Evolutionary conservation across 352 stramenopile species (phyloP).

Genomic region (Phytophthora brassicae): DNA sequence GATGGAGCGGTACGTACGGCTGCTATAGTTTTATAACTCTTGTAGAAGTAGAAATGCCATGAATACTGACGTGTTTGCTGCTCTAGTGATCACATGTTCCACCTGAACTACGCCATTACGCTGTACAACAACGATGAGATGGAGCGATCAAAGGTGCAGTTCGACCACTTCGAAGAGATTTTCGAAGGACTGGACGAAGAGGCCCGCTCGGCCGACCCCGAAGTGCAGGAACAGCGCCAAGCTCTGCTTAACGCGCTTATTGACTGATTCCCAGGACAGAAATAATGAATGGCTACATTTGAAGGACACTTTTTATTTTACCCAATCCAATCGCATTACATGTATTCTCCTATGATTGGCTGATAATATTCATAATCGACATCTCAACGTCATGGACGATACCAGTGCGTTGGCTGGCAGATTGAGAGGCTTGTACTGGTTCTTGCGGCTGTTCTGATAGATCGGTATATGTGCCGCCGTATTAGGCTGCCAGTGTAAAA

Average conservation of each 20-base stretch:
- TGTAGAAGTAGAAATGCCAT: no score
- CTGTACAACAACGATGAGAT: slow-evolving; percentile 91
- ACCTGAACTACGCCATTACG: slow-evolving; percentile 89
- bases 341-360: slow-evolving; percentile 16
- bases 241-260: slow-evolving; percentile 66
- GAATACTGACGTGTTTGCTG: no score
- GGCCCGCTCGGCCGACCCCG: slow-evolving; percentile 56
- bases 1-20: slow-evolving; percentile 72
- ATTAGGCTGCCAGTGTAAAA: slow-evolving; percentile 42
- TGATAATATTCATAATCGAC: slow-evolving; percentile 10
- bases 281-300: slow-evolving; percentile 18
- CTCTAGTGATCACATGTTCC: slow-evolving; percentile 80
- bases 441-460: background rate
- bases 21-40: slow-evolving; percentile 2
- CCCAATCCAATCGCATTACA: slow-evolving; percentile 1
- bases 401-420: slow-evolving; percentile 20
- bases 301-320: slow-evolving; percentile 6
- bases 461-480: slow-evolving; percentile 1
- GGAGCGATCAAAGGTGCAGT: slow-evolving; percentile 82
- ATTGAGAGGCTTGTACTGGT: background rate
- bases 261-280: slow-evolving; percentile 36
- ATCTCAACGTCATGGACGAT: slow-evolving; percentile 20
- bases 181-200: slow-evolving; percentile 76
- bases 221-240: slow-evolving; percentile 78
- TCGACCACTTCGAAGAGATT: slow-evolving; percentile 83